phyloP scores from a whole-genome alignment of 345 rosid species.

The Lepidium didymum region DNA sequence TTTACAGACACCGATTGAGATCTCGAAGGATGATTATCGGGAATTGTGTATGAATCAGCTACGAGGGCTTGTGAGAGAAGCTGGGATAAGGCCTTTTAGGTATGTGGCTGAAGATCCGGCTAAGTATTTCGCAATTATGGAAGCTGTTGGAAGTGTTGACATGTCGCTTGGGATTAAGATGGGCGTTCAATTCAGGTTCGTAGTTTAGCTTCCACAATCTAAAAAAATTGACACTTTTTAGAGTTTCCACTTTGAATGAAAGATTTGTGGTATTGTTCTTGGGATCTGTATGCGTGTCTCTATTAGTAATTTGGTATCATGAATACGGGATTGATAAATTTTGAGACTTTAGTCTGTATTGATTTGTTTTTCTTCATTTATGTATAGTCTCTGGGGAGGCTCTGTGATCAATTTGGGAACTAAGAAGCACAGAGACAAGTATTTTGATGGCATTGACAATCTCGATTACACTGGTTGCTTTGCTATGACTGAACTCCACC shows the following conservation, averaged over 20 bases:
- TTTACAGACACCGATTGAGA: slow-evolving; percentile 86
- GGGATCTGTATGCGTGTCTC: too few relatives aligned
- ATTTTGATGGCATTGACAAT: slow-evolving; percentile 74
- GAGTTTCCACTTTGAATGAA: background rate
- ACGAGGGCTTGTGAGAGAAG: slow-evolving; percentile 60
- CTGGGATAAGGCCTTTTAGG: slow-evolving; percentile 65
- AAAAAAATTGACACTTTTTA: too few relatives aligned
- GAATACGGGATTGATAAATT: background rate
- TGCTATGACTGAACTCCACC: slow-evolving; percentile 99
- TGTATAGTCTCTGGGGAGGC: slow-evolving; percentile 97
- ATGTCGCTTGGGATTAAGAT: slow-evolving; percentile 90
- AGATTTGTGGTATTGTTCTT: background rate
- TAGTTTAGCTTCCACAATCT: background rate
- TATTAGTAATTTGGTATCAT: too few relatives aligned
- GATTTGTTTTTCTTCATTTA: background rate
- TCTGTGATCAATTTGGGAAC: slow-evolving; percentile 91
- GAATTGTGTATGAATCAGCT: slow-evolving; percentile 91
- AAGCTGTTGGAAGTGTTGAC: slow-evolving; percentile 86
- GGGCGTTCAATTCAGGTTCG: slow-evolving; percentile 93
- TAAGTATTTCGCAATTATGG: slow-evolving; percentile 68
- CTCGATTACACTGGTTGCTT: slow-evolving; percentile 91
- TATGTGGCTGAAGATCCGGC: slow-evolving; percentile 71
- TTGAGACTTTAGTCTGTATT: background rate
- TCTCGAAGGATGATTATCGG: slow-evolving; percentile 64
- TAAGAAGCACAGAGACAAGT: slow-evolving; percentile 89